Base-by-base conservation (phyloP, 2,329 filamentous ascomycete species). In the Monascus ruber region DNA sequence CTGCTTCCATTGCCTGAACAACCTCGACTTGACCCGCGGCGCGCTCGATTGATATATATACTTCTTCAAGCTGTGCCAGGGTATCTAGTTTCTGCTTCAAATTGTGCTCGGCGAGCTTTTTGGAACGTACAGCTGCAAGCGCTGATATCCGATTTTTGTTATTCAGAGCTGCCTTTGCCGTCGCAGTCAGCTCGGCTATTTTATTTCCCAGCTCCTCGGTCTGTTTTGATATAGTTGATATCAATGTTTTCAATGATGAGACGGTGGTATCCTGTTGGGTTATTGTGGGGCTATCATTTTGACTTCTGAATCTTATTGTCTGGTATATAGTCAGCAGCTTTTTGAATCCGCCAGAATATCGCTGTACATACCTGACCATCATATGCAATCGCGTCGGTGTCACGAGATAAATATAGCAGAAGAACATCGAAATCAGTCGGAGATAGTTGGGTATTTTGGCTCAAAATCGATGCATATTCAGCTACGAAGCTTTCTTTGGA, bases 1-100 rank as follows among this genome's bases (percentile, higher is more conserved):
- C 86, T 10, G 79, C 74, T 54, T 86, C 77, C 81, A 98, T 88
- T 5, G 87, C 81, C 43, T 76, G 74, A 6, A 96, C 78, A 9
- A 95, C 74, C 50, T 86, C 82, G 6, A 93, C 78, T 46, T 95
- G 85, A 60, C 88, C 84, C 0, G 79, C 74, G 0, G 91, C 91
- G 59, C 89, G 80, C 57, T 94, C 81, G 38, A 98, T 84, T 54
- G 81, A 83, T n/a, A 72, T 63, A 39, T 86, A 83, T 0, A 93
- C 80, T 45, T 85, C 79, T 62, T 96, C 87, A 1, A 98, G 73
- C 60, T 94, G 87, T 33, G 71, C 68, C 2, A 94, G 73, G 0
- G 84, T 84, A 6, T 79, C 78, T 26, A 81, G 77, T 8, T 88
- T 79, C 47, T 79, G 77, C 26, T 76, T 68, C 0, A 96, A 71